Base-by-base conservation (phyloP, 768 basidiomycete species). In the Pleurotus sapidus region DNA sequence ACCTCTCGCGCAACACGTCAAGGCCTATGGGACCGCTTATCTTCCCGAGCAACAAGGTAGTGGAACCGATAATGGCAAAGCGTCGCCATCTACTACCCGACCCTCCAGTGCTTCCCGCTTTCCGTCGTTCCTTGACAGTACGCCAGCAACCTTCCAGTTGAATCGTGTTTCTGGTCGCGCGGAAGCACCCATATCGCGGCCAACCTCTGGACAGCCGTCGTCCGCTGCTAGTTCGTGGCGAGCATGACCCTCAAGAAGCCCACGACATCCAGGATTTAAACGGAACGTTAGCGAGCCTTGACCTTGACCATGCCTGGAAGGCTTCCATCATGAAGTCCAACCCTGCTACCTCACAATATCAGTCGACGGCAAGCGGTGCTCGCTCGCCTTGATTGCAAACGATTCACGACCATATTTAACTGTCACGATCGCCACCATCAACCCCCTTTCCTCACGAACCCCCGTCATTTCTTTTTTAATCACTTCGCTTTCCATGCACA, bases 231-330 rank as follows among this genome's bases (percentile, higher is more conserved):
- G 49, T 5, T 5, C 61, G 49, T 40, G 49, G 57, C 46, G 38
- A 60, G 50, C 61, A 58, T 9, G 65, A 67, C n/a, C 60, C 57
- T 30, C 66, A 72, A 58, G 82, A 82, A 49, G 74, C 77, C 15
- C 85, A 87, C 58, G 50, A 68, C 27, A 79, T 92, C 61, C 82
- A 83, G 39, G 89, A 91, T 69, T 69, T 93, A 53, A 91, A 89
- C 63, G 86, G 87, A 18, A 89, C 86, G 25, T 76, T 93, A 39
- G 88, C 90, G 34, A 89, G 85, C 67, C 80, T 92, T 14, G 80
- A 90, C 61, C 72, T 92, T 57, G 87, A 86, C 64, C 68, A 70
- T 24, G 34, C 43, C 48, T 65, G 61, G 61, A 62, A 49, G 39
- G 30, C 58, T 7, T 51, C 56, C 5, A 15, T 38, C 40, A 45